A percentile compares a stretch with the other conserved stretches of the same genome.
Conservation (phyloP, 2,329 filamentous ascomycete genomes). For the Ascochyta fabae region DNA sequence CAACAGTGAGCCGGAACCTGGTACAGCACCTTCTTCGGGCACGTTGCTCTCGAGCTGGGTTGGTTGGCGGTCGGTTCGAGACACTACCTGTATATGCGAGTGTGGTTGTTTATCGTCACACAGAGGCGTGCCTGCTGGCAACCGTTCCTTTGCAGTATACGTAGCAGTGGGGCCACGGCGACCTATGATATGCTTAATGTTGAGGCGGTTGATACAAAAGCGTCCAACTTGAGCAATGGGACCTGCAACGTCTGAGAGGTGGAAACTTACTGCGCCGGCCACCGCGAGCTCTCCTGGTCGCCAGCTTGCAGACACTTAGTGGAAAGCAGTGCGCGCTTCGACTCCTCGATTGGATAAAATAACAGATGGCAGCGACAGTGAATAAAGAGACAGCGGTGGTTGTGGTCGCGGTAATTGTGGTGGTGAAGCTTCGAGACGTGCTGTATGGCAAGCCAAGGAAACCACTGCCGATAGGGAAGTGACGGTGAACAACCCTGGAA, state of each 20-base stretch:
- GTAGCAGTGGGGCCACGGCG: slow-evolving; percentile 27
- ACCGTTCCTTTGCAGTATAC: slow-evolving; percentile 19
- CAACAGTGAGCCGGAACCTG: slow-evolving; percentile 23
- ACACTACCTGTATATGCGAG: slow-evolving; percentile 36
- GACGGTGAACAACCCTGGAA: background rate
- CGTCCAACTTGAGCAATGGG: too few species aligned
- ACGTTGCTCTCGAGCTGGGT: background rate
- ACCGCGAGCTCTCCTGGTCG: slow-evolving; percentile 24
- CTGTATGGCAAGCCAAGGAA: background rate
- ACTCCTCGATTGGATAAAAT: background rate
- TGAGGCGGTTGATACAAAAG: background rate
- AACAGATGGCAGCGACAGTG: too few species aligned
- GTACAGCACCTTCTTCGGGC: slow-evolving; percentile 12
- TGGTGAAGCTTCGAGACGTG: background rate
- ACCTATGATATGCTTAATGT: slow-evolving; percentile 17
- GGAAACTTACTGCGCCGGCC: slow-evolving; percentile 34
- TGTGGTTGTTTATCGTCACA: slow-evolving; percentile 15
- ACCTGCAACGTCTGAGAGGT: background rate
- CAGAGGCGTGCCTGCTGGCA: slow-evolving; percentile 24
- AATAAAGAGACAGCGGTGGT: background rate
- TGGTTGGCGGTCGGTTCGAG: slow-evolving; percentile 7
- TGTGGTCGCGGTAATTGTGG: background rate
- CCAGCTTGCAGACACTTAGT: slow-evolving; percentile 22
- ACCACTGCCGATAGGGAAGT: slow-evolving; percentile 1
- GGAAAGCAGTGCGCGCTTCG: too few species aligned